These are phyloP conservation scores for Pythium monospermum DNA, from an alignment of 352 stramenopile genomes.

Conservation along the genomic window DNA sequence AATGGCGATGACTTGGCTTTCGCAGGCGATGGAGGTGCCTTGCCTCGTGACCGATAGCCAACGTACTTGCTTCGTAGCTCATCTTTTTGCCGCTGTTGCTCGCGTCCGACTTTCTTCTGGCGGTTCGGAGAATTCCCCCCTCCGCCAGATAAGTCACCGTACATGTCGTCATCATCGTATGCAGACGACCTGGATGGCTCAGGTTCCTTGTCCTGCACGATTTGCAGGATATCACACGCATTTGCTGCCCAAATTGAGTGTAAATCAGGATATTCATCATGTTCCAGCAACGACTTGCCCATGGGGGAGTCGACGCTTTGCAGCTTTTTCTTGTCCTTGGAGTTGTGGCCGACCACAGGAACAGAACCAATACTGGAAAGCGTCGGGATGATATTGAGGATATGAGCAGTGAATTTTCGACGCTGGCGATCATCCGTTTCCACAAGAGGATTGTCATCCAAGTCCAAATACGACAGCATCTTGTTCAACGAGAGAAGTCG, in stretches of 20 bases:
- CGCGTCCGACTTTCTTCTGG: constrained; percentile 37
- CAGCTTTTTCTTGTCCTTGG: constrained; percentile 55
- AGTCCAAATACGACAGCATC: constrained; percentile 51
- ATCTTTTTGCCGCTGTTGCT: constrained; percentile 63
- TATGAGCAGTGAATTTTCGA: constrained; percentile 65
- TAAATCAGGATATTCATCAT: constrained; percentile 30
- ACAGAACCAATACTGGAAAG: constrained; percentile 59
- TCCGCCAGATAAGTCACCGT: constrained; percentile 1
- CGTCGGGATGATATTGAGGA: constrained; percentile 70
- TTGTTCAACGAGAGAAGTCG: constrained; percentile 75
- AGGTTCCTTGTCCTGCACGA: constrained; percentile 35
- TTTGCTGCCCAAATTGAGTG: constrained; percentile 44
- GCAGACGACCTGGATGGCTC: constrained; percentile 1
- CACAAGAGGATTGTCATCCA: constrained; percentile 73
- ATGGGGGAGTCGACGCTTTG: constrained; percentile 6
- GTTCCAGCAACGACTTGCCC: constrained; percentile 43
- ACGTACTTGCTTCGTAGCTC: constrained; percentile 60
- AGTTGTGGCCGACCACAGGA: constrained; percentile 24
- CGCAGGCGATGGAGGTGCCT: constrained; percentile 46
- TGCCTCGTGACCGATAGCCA: constrained; percentile 49
- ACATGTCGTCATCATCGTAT: constrained; percentile 23
- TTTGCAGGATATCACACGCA: constrained; percentile 49
- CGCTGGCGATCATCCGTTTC: constrained; percentile 58
- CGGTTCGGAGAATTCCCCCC: constrained; percentile 8
- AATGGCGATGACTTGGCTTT: constrained; percentile 49